A percentile compares a stretch with the other conserved stretches of the same genome.
Evolutionary conservation across 2,329 filamentous ascomycete genomes (phyloP).

Genomic region (Trichoderma brevicompactum): DNA sequence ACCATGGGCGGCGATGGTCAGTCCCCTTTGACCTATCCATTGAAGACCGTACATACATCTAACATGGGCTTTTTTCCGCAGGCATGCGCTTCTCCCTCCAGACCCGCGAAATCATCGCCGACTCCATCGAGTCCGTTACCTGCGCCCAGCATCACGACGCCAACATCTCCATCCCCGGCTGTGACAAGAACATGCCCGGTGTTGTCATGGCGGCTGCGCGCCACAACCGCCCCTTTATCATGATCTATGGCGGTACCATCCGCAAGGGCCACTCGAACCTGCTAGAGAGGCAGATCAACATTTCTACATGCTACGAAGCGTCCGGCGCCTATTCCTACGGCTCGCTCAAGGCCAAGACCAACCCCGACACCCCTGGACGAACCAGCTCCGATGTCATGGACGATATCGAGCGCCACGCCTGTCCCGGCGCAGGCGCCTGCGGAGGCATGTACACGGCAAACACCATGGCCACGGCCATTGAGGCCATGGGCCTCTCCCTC

Average conservation of each 20-base stretch:
- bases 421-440: conserved; percentile 68
- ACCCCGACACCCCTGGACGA: conserved; percentile 64
- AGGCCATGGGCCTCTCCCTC: conserved; percentile 85
- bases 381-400: conserved; percentile 78
- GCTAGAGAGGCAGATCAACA: conserved; percentile 80
- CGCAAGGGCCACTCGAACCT: conserved; percentile 81
- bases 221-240: conserved; percentile 89
- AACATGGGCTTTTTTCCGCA: conserved; percentile 40
- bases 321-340: conserved; percentile 81
- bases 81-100: conserved; percentile 95
- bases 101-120: conserved; percentile 88
- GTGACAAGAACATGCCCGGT: conserved; percentile 98
- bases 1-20: conserved; percentile 91
- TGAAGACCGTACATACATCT: neutral
- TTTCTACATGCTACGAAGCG: conserved; percentile 86
- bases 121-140: conserved; percentile 91
- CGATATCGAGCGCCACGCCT: conserved; percentile 92
- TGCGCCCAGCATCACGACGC: conserved; percentile 92
- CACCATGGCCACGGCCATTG: conserved; percentile 89
- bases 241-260: conserved; percentile 95
- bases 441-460: conserved; percentile 94
- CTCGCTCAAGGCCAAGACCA: conserved; percentile 70
- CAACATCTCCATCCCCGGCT: conserved; percentile 90
- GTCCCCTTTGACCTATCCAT: no score
- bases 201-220: conserved; percentile 88